phyloP scores from a whole-genome alignment of 805 yeast species.

The Sugiyamaella lignohabitans region DNA sequence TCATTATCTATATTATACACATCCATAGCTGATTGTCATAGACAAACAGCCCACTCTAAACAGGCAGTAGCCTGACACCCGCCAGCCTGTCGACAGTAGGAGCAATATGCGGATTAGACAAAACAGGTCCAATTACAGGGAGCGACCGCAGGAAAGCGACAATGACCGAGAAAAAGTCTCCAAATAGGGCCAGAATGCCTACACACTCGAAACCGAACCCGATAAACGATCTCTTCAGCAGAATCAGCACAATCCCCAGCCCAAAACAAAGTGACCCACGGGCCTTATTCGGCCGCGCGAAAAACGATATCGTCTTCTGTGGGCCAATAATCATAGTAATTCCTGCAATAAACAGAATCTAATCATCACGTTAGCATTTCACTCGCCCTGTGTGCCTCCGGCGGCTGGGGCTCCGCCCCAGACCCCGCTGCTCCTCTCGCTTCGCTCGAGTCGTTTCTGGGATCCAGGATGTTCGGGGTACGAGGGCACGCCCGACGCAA shows the following conservation, averaged over 20 bases:
- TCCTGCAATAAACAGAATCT: slow-evolving; percentile 69
- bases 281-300: slow-evolving; percentile 78
- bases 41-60: too few species aligned
- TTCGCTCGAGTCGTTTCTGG: too few species aligned
- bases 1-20: too few species aligned
- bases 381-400: too few species aligned
- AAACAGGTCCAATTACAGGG: slow-evolving; percentile 80
- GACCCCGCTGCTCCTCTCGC: too few species aligned
- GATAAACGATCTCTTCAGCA: slow-evolving; percentile 66
- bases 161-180: slow-evolving; percentile 87
- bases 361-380: not conserved
- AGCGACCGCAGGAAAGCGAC: slow-evolving; percentile 79
- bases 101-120: slow-evolving; percentile 75
- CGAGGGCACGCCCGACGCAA: not conserved
- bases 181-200: slow-evolving; percentile 88
- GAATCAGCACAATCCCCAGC: slow-evolving; percentile 67
- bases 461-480: not conserved
- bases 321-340: slow-evolving; percentile 81
- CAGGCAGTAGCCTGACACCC: slow-evolving; percentile 62
- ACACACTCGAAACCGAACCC: slow-evolving; percentile 82
- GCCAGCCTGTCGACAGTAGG: slow-evolving; percentile 63
- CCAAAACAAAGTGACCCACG: slow-evolving; percentile 79
- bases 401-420: too few species aligned
- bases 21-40: too few species aligned
- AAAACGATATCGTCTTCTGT: slow-evolving; percentile 71